Evolutionary conservation across 2,329 filamentous ascomycete genomes (phyloP), one percentile per base, ranked within the genome.

Genomic region (Penicillium sp.): DNA sequence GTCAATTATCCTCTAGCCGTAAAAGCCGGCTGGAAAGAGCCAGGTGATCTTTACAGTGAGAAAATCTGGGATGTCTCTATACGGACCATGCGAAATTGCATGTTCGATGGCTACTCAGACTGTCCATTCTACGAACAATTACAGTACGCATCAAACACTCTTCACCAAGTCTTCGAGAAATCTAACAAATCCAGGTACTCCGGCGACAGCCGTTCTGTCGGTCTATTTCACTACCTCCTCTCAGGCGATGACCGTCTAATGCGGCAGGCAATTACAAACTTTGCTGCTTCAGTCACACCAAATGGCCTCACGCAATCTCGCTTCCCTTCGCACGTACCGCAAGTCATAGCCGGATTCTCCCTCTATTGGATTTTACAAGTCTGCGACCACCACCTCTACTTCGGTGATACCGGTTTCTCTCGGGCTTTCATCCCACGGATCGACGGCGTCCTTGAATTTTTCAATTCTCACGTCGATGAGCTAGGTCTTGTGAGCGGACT

Each of bases 61-160:
- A 48, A 54, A 5, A 63, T 73, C 6, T 74, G 71, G 71, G 62
- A 67, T 13, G 64, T 68, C 6, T 69, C 64, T 1, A 60, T 73
- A 34, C 61, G 68, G 10, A 73, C 71, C 0, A 56, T 73, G 49
- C 55, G 62, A 19, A 73, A 73, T 45, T 73, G 70, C 59, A 72
- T 73, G 69, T 67, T 69, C 44, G 71, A 73, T 34, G 65, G 67
- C 2, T 73, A 72, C 44, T 65, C 67, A 4, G 71, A 73, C 45
- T 73, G 71, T 31, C 70, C 71, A 0, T 72, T 73, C 45, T 73
- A 73, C 54, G 71, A 73, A 36, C 70, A 73, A 48, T 64, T 72
- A 5, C 71, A 73, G 65, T 72, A 53, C 44, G 63, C 50, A 9
- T 10, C 0, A 28, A 6, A 7, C 48, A 37, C 45, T 42, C 51